Conservation (phyloP, 768 basidiomycete species). For the Pleurotus tuoliensis region DNA sequence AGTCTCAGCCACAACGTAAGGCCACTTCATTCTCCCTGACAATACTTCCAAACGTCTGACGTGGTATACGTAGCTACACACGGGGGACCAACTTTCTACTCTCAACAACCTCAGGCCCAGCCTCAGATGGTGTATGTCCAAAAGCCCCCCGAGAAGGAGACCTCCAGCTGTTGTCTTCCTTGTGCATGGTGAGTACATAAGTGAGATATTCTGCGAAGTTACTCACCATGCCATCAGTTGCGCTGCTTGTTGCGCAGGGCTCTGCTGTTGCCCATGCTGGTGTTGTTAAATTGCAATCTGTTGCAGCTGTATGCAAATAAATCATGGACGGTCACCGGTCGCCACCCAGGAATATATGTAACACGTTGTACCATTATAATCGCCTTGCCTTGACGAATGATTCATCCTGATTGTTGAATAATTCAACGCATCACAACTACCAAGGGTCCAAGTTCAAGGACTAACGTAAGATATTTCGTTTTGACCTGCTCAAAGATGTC, state of each 20-base stretch:
- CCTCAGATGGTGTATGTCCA: slow-evolving; percentile 11
- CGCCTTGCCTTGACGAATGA: no score
- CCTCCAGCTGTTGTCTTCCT: slow-evolving; percentile 4
- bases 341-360: no score
- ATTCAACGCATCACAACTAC: not conserved
- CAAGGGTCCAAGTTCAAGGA: not conserved
- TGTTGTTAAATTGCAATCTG: not conserved
- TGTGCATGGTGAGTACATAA: slow-evolving; percentile 7
- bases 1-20: not conserved
- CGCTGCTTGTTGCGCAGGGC: not conserved
- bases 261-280: not conserved
- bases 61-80: not conserved
- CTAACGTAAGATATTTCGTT: not conserved
- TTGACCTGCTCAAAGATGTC: no score
- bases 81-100: not conserved
- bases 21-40: not conserved
- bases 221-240: not conserved
- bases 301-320: not conserved
- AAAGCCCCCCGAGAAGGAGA: not conserved
- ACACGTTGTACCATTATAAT: no score
- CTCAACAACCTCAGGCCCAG: slow-evolving; percentile 8
- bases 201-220: no score
- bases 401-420: not conserved
- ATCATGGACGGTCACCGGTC: no score
- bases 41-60: not conserved